These are phyloP conservation scores for Tuber brumale DNA, from an alignment of 495 filamentous ascomycete species.

Conservation along the genomic window DNA sequence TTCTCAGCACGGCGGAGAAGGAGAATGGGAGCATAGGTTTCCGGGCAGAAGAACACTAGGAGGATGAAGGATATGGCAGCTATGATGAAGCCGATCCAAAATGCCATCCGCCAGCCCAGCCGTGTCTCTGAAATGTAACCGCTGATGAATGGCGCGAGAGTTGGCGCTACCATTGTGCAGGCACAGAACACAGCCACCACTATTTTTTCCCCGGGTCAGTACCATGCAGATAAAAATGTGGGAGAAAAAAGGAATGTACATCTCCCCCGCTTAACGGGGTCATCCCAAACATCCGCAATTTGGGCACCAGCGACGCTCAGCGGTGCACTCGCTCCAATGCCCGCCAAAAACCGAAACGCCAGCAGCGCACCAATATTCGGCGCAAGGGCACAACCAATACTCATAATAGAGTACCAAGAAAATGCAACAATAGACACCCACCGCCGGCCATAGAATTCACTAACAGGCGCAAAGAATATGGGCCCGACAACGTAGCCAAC, in stretches of 20 bases:
- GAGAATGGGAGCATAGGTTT: slow-evolving; percentile 58
- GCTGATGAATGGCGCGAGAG: slow-evolving; percentile 61
- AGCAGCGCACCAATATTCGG: slow-evolving; percentile 50
- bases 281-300: slow-evolving; percentile 52
- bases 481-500: slow-evolving; percentile 52
- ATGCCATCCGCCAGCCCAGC: slow-evolving; percentile 50
- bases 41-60: slow-evolving; percentile 43
- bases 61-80: slow-evolving; percentile 43
- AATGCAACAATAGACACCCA: slow-evolving; percentile 49
- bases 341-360: slow-evolving; percentile 50
- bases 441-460: slow-evolving; percentile 51
- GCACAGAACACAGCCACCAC: slow-evolving; percentile 43
- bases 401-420: slow-evolving; percentile 47
- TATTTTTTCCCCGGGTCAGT: slow-evolving; percentile 30
- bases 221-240: slow-evolving; percentile 30
- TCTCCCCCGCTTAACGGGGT: slow-evolving; percentile 49
- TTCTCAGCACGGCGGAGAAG: slow-evolving; percentile 52
- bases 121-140: slow-evolving; percentile 41
- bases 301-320: slow-evolving; percentile 49
- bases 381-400: slow-evolving; percentile 51
- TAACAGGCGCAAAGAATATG: slow-evolving; percentile 50
- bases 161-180: slow-evolving; percentile 57
- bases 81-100: slow-evolving; percentile 51
- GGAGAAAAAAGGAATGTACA: slow-evolving; percentile 45
- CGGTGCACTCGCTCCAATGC: slow-evolving; percentile 50